These are phyloP conservation scores for Xylaria sp. DNA, from an alignment of 2,329 filamentous ascomycete species.

Conservation along the genomic window DNA sequence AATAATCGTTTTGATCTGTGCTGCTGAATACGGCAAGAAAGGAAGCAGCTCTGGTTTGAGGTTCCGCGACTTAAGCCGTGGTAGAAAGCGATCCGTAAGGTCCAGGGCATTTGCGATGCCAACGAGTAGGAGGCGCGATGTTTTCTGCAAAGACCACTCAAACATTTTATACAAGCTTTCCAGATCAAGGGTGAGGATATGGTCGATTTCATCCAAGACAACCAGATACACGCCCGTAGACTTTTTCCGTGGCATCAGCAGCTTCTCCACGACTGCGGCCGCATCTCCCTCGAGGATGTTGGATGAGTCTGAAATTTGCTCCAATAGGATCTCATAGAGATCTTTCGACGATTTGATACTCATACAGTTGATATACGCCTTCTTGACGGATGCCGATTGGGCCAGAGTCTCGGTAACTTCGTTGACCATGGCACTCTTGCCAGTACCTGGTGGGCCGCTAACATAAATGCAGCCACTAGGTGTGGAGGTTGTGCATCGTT, in stretches of 20 bases:
- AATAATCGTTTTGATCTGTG: conserved; percentile 88
- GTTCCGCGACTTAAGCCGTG: conserved; percentile 90
- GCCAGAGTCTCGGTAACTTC: conserved; percentile 75
- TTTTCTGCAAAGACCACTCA: conserved; percentile 88
- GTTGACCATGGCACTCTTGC: conserved; percentile 93
- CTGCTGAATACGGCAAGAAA: conserved; percentile 90
- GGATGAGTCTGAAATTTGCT: conserved; percentile 70
- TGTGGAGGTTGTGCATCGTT: conserved; percentile 66
- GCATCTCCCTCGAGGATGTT: conserved; percentile 74
- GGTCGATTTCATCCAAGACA: conserved; percentile 93
- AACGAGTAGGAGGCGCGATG: conserved; percentile 82
- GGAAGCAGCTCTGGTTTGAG: conserved; percentile 89
- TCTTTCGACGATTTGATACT: conserved; percentile 90
- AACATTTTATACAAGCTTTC: conserved; percentile 94
- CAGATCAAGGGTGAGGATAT: conserved; percentile 87
- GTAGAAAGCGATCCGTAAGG: conserved; percentile 92
- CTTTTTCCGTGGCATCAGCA: conserved; percentile 74
- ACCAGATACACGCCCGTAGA: conserved; percentile 75
- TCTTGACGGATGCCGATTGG: conserved; percentile 65
- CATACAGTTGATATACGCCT: conserved; percentile 94
- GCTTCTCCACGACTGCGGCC: conserved; percentile 71
- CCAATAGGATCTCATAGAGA: conserved; percentile 81
- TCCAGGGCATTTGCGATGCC: conserved; percentile 97
- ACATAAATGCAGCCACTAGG: conserved; percentile 89
- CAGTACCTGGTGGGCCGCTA: conserved; percentile 93